Evolutionary conservation across 202 grass and related monocot genomes (phyloP), one percentile per base, ranked within the genome.

Genomic region (Miscanthus sacchariflorus): DNA sequence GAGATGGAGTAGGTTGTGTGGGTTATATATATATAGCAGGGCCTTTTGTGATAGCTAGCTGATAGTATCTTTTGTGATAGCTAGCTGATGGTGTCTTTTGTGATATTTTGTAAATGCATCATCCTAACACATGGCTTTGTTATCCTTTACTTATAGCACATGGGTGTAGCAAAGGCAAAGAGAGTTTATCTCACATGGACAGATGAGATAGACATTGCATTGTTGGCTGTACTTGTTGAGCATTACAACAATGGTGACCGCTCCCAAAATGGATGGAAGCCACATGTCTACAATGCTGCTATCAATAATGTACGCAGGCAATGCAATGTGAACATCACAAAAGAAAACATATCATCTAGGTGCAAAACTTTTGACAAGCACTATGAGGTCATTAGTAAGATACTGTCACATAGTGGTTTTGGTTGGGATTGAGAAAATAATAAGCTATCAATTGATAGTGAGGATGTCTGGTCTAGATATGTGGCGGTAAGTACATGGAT

Each of bases 161-260:
- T 64, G 61, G 61, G 8, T 64, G n/a, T 8, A 25, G 0, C 21
- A 25, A 65, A 65, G 4, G 23, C 21, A 24, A 65, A 65, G 9
- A 65, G n/a, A 9, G 9, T 5, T 25, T 65, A 65, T 2, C n/a
- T 65, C 61, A 65, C 61, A 5, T 25, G 61, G 61, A 65, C 23
- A 25, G 23, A 68, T 63, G 58, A n/a, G 21, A 79, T 63, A 66
- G 48, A 86, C 21, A 15, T 0, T 18, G 6, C n/a, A 9, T 23
- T 63, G 19, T 63, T 63, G 58, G 58, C 2, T 23, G 35, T 79
- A 0, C 36, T 79, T 63, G 18, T 79, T 63, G 28, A 64, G 78
- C 35, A 79, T 43, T 9, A 64, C 54, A 79, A 78, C 33, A 64
- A 78, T 19, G 49, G 50, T n/a, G 75, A 59, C 2, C n/a, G 19